Base-by-base conservation (phyloP, 2,329 filamentous ascomycete species). In the Fusarium miscanthi region DNA sequence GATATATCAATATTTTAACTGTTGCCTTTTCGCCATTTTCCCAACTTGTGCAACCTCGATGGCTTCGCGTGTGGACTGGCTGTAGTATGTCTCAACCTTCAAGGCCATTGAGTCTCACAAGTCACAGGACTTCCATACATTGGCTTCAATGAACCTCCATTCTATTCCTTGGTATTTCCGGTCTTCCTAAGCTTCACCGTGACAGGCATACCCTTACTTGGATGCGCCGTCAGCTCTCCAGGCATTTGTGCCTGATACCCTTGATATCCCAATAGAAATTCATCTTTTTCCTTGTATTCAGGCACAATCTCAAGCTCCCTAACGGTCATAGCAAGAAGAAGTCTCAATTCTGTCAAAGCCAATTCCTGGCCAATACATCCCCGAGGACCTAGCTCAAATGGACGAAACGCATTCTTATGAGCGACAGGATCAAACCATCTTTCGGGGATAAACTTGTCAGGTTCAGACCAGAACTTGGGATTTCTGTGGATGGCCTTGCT, bases 301-400 rank as follows among this genome's bases (percentile, higher is more conserved):
- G 49, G 59, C 25, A 66, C 5, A n/a, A 66, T 63, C 3, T 66
- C 59, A 5, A 66, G 33, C 13, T 66, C 59, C 7, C 63, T 46
- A 1, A 57, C 19, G 0, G 59, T 66, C 49, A 66, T 51, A 5
- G 43, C 63, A 3, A 66, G 43, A 1, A 63, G 33, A 25, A 63
- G 41, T 14, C 54, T 33, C 37, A 63, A 21, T 2, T 68, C 63
- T 2, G 56, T 67, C 17, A 61, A 38, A 2, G 63, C 63, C n/a
- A 66, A 27, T 27, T 63, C 63, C 21, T 66, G 63, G 10, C 49
- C 63, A 13, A 63, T 66, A 14, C 59, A 66, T 1, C 38, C 43
- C 2, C 49, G 37, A 7, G 59, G 63, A 0, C 63, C 59, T 6
- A 63, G 9, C 9, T 63, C 49, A 19, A 66, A 63, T 17, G 63